Evolutionary conservation across 306 rosid genomes (phyloP), one percentile per base, ranked within the genome.

Genomic region (Potentilla sterilis): DNA sequence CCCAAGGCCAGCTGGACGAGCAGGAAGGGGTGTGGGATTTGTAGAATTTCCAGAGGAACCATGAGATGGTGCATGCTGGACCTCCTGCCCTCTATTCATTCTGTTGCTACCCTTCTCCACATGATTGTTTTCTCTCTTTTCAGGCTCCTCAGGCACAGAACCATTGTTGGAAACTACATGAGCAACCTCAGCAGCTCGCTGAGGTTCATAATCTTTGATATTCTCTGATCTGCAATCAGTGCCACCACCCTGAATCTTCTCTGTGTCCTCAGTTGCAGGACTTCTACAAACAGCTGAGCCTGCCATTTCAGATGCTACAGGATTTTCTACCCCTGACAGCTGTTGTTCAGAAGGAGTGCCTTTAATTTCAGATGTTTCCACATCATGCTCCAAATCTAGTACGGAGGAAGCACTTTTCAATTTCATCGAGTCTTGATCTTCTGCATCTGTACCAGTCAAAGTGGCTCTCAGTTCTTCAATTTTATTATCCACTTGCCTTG

Each of bases 1-100:
- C 40, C 97, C 97, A 77, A 94, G 91, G 74, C 96, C 98, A 64
- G 96, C 97, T 24, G 98, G 98, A 75, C 78, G 93, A 72, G 88
- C 87, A 76, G 87, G 86, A 78, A 86, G 72, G 46, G 88, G 65
- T 38, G 80, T 80, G 34, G 84, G 63, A 80, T 65, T 82, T 69
- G 83, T 74, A 80, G 93, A 73, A 57, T 83, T 86, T 77, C 75
- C 91, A 75, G 86, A 77, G 82, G 88, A 70, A 73, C 79, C 61
- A 77, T 71, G 77, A 74, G 62, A 81, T 19, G 78, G 69, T 42
- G 79, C 79, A 34, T 70, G 88, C 72, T 64, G 89, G 49, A 47
- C 69, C 57, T 77, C 86, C 65, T 48, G 79, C 40, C 71, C 77
- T 71, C 82, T 77, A 69, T 67, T 73, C 47, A 70, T 78, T 70